Evolutionary conservation across 1,139 yeast genomes (phyloP), one percentile per base, ranked within the genome.

Genomic region (Protomyces pachydermus): DNA sequence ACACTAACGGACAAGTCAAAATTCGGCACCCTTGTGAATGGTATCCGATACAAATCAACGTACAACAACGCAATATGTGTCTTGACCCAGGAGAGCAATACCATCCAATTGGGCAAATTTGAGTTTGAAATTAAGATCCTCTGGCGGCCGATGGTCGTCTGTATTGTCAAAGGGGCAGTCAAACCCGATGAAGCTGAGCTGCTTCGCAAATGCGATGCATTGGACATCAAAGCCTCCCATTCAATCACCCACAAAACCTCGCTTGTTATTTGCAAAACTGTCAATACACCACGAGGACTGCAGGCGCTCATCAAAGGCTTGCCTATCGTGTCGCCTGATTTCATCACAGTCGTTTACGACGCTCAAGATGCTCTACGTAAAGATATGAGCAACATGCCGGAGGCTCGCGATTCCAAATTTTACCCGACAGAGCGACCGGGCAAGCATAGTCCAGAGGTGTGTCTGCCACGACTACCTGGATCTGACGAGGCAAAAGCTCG

Each of bases 271-370:
- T 56, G 62, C 18, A 52, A 42, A 25, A 50, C 56, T 16, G 50
- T 54, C 53, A 63, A 52, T 54, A 57, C 63, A 1, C 56, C 65
- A 4, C 51, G 53, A 52, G 52, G 38, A 18, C 34, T 63, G 50
- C 64, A 53, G 35, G 65, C 64, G 35, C 25, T 63, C 16, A 51
- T 53, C 16, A 28, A 35, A 8, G 56, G 60, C 23, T 28, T 14
- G 25, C 53, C 39, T 28, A 54, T 63, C 45, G 63, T 63, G 16
- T 48, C 54, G 16, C 45, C 16, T n/a, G 37, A 52, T 4, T 63
- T 39, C 45, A 35, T 63, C n/a, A 50, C 18, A 54, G 58, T 37
- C 25, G 34, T 63, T 45, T 42, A 18, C 20, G 48, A 18, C 16
- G 16, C 37, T 14, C 54, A 50, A 28, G 48, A 16, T 25, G 50